A percentile compares a stretch with the other conserved stretches of the same genome.
Evolutionary conservation across 495 filamentous ascomycete genomes (phyloP).

Genomic region (Aspergillus kassunensis): DNA sequence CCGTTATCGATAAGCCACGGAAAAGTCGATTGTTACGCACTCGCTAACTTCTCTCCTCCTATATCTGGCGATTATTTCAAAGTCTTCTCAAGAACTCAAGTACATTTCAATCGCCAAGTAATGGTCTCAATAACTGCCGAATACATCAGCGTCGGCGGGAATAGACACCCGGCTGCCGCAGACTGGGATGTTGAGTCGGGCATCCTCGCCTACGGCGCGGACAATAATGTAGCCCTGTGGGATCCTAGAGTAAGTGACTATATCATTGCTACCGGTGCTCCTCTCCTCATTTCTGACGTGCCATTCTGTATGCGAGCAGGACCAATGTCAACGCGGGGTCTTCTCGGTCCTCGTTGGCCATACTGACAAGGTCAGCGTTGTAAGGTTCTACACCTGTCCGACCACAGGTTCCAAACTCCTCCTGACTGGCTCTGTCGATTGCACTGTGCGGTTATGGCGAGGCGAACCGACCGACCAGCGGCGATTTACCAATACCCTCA

Average conservation of each 20-base stretch:
- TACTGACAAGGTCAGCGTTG: conserved; percentile 73
- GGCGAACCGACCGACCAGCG: conserved; percentile 14
- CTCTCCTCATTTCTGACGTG: neutral
- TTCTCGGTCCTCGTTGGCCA: conserved; percentile 73
- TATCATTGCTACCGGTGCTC: neutral
- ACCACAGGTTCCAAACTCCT: conserved; percentile 51
- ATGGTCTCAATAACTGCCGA: conserved; percentile 48
- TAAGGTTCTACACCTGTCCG: conserved; percentile 66
- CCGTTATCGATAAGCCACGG: conserved; percentile 47
- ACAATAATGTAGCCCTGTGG: conserved; percentile 87
- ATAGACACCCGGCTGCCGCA: conserved; percentile 81
- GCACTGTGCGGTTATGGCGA: conserved; percentile 71
- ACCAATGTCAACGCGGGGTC: conserved; percentile 54
- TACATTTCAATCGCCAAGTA: no score
- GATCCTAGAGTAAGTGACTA: conserved; percentile 62
- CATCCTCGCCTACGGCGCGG: conserved; percentile 83
- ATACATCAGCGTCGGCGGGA: conserved; percentile 83
- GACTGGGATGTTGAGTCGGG: conserved; percentile 77
- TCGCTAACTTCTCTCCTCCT: neutral
- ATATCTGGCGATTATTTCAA: neutral
- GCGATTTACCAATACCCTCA: conserved; percentile 43
- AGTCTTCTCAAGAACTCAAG: neutral
- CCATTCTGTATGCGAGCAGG: conserved; percentile 30
- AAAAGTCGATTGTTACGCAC: conserved; percentile 19
- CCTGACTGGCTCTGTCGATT: conserved; percentile 79